These are phyloP conservation scores for Austroboletus niveus DNA, from an alignment of 1,284 basidiomycete species.

Conservation along the genomic window DNA sequence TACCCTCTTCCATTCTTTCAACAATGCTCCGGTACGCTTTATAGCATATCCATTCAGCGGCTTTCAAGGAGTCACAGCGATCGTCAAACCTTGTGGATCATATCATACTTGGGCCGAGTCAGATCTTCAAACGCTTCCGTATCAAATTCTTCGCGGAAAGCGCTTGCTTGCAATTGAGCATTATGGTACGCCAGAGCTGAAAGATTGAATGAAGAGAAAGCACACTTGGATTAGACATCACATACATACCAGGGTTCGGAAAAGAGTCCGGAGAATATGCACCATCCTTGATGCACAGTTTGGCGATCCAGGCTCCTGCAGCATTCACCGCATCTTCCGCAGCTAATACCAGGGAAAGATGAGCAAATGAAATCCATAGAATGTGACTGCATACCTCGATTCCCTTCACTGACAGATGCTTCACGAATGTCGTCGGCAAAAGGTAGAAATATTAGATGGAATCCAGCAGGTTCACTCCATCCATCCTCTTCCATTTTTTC, in stretches of 20 bases:
- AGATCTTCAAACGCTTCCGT: constrained; percentile 73
- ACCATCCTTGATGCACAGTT: constrained; percentile 75
- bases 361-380: background rate
- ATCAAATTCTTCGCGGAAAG: constrained; percentile 87
- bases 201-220: constrained; percentile 1
- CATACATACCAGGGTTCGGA: constrained; percentile 81
- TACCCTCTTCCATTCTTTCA: constrained; percentile 73
- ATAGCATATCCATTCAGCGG: background rate
- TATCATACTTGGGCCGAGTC: constrained; percentile 74
- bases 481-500: constrained; percentile 74
- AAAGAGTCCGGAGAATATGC: constrained; percentile 86
- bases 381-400: constrained; percentile 45
- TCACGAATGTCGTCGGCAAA: constrained; percentile 93
- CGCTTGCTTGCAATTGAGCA: constrained; percentile 85
- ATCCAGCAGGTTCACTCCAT: constrained; percentile 84
- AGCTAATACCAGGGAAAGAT: constrained; percentile 42
- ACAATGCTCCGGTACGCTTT: constrained; percentile 72
- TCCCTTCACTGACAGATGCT: constrained; percentile 58
- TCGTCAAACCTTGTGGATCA: constrained; percentile 71
- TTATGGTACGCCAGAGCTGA: constrained; percentile 83
- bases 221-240: background rate
- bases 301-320: constrained; percentile 76
- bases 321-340: constrained; percentile 65
- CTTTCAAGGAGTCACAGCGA: background rate
- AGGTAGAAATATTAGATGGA: constrained; percentile 89